A percentile compares a stretch with the other conserved stretches of the same genome.
These are phyloP conservation scores for Aurantiochytrium sp. DNA, from an alignment of 108 stramenopile species.

Conservation along the genomic window DNA sequence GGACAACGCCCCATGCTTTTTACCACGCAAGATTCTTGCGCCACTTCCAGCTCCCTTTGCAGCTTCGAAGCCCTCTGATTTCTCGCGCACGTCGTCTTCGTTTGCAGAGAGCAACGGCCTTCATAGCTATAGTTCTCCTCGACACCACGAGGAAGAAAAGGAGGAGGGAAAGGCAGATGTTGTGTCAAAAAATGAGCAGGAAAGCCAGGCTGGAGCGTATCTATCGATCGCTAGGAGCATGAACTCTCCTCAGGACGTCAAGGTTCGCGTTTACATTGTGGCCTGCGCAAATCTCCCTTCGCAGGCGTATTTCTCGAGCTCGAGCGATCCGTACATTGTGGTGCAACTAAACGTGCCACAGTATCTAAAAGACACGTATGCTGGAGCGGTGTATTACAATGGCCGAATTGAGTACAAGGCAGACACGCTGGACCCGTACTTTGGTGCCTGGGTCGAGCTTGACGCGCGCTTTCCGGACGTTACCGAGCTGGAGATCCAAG, in stretches of 20 bases:
- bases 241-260: background rate
- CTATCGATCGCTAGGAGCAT: background rate
- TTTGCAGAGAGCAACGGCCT: no score
- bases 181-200: background rate
- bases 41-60: background rate
- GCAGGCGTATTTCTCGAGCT: background rate
- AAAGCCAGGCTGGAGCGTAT: background rate
- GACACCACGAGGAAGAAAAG: background rate
- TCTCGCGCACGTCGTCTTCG: background rate
- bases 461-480: background rate
- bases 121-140: no score
- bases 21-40: background rate
- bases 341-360: background rate
- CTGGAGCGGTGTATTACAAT: background rate
- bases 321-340: background rate
- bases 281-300: background rate
- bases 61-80: background rate
- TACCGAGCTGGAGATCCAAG: background rate
- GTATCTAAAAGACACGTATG: background rate
- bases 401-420: background rate
- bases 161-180: background rate
- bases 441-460: conserved; percentile 4
- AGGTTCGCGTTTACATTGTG: background rate
- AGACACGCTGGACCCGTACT: background rate
- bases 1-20: background rate